A percentile compares a stretch with the other conserved stretches of the same genome.
phyloP scores from a whole-genome alignment of 2,329 filamentous ascomycete genomes.

The Coniochaeta pulveracea region DNA sequence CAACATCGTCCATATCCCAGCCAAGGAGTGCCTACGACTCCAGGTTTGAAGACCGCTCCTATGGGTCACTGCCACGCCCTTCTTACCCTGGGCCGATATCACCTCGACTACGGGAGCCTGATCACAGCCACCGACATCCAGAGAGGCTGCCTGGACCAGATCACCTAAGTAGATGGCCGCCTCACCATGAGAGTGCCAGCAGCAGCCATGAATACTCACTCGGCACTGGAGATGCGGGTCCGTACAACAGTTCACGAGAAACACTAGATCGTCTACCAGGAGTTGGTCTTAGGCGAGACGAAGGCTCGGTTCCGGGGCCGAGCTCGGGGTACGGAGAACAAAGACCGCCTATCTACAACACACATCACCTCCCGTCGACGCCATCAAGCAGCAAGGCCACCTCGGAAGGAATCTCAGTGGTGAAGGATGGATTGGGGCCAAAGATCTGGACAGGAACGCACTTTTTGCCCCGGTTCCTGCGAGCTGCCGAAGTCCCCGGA shows the following conservation, averaged over 20 bases:
- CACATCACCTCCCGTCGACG: constrained; percentile 16
- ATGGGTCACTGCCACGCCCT: constrained; percentile 19
- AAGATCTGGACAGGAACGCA: constrained; percentile 61
- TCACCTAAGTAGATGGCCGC: constrained; percentile 21
- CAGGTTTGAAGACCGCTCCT: constrained; percentile 29
- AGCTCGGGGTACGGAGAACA: constrained; percentile 17
- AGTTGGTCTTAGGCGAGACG: too few species aligned
- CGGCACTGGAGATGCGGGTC: constrained; percentile 24
- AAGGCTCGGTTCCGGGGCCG: constrained; percentile 18
- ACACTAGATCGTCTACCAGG: constrained; percentile 25
- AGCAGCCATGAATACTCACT: constrained; percentile 33
- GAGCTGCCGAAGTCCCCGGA: constrained; percentile 56
- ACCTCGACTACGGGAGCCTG: constrained; percentile 29
- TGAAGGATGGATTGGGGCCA: constrained; percentile 51
- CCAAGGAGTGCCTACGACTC: constrained; percentile 34
- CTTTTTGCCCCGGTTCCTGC: constrained; percentile 54
- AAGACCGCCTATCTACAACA: constrained; percentile 12
- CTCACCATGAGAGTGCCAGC: constrained; percentile 27
- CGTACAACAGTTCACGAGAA: constrained; percentile 21
- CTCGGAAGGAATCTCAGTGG: constrained; percentile 32
- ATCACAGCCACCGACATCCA: constrained; percentile 24
- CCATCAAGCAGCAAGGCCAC: constrained; percentile 17
- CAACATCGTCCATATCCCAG: constrained; percentile 25
- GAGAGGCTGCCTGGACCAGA: constrained; percentile 5
- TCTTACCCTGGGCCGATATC: constrained; percentile 33